These are phyloP conservation scores for Lithospermum erythrorhizon DNA, from an alignment of 257 asterid genomes.

Conservation along the genomic window DNA sequence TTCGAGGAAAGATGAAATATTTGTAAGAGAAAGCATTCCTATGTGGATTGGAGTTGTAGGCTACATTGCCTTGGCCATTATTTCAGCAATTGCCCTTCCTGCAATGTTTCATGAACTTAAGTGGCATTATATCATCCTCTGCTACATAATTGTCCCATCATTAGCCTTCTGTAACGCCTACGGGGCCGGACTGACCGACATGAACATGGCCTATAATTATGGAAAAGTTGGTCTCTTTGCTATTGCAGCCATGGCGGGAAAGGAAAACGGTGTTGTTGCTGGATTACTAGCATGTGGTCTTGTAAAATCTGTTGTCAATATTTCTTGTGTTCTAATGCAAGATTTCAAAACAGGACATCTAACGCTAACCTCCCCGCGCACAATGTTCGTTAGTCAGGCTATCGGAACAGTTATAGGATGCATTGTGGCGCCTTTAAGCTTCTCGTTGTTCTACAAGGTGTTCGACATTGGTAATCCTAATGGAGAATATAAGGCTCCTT, in stretches of 20 bases:
- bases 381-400: conserved; percentile 63
- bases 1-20: conserved; percentile 27
- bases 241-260: conserved; percentile 65
- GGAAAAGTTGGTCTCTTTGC: conserved; percentile 69
- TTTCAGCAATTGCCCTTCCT: conserved; percentile 44
- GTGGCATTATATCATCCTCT: conserved; percentile 57
- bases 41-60: conserved; percentile 44
- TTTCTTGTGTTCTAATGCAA: conserved; percentile 57
- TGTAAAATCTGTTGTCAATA: conserved; percentile 42
- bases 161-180: conserved; percentile 76
- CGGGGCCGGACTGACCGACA: conserved; percentile 72
- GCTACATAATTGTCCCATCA: conserved; percentile 52
- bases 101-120: conserved; percentile 52
- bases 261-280: conserved; percentile 63
- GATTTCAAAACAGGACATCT: conserved; percentile 71
- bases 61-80: conserved; percentile 26
- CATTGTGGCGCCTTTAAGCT: conserved; percentile 44
- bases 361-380: conserved; percentile 50
- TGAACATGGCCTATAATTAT: conserved; percentile 68
- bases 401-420: conserved; percentile 67
- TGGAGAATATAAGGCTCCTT: conserved; percentile 82
- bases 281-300: conserved; percentile 67
- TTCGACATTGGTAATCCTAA: conserved; percentile 74
- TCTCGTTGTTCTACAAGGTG: conserved; percentile 58
- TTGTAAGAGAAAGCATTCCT: conserved; percentile 47